Conservation (phyloP, 768 basidiomycete species). For the Macrocybe gigantea region DNA sequence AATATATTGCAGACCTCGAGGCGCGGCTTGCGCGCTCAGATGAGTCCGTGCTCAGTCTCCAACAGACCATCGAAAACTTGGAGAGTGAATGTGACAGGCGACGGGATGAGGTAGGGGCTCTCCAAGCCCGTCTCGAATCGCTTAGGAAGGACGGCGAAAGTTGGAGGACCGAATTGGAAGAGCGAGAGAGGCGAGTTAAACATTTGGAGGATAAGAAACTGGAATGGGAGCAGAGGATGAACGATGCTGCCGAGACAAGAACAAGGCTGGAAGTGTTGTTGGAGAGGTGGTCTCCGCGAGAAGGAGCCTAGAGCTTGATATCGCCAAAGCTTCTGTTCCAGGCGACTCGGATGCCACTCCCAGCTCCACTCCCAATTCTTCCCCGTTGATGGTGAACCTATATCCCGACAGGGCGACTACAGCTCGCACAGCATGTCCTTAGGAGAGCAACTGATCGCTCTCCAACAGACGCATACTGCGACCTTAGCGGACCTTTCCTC, state of each 20-base stretch:
- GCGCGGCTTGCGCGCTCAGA: slow-evolving; percentile 71
- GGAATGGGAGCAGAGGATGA: slow-evolving; percentile 71
- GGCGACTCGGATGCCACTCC: slow-evolving; percentile 7
- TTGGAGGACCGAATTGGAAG: slow-evolving; percentile 82
- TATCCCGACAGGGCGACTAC: slow-evolving; percentile 16
- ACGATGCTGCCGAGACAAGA: slow-evolving; percentile 61
- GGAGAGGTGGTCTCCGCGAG: slow-evolving; percentile 68
- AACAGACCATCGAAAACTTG: slow-evolving; percentile 65
- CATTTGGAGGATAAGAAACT: slow-evolving; percentile 75
- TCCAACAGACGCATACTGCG: slow-evolving; percentile 80
- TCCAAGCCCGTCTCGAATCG: slow-evolving; percentile 67
- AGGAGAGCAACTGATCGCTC: slow-evolving; percentile 58
- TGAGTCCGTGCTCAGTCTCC: slow-evolving; percentile 66
- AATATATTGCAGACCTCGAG: slow-evolving; percentile 87
- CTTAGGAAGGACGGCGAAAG: slow-evolving; percentile 71
- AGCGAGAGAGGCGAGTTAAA: slow-evolving; percentile 69
- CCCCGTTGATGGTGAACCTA: slow-evolving; percentile 18
- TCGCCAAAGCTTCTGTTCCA: slow-evolving; percentile 18
- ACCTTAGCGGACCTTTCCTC: slow-evolving; percentile 76
- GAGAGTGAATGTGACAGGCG: slow-evolving; percentile 76
- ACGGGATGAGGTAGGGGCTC: slow-evolving; percentile 58
- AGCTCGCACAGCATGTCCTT: slow-evolving; percentile 31
- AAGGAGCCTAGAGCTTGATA: slow-evolving; percentile 53
- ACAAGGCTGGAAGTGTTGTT: slow-evolving; percentile 58
- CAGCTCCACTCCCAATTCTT: slow-evolving; percentile 16